Conservation (phyloP, 2,329 filamentous ascomycete genomes). For the Neonectria faginata region DNA sequence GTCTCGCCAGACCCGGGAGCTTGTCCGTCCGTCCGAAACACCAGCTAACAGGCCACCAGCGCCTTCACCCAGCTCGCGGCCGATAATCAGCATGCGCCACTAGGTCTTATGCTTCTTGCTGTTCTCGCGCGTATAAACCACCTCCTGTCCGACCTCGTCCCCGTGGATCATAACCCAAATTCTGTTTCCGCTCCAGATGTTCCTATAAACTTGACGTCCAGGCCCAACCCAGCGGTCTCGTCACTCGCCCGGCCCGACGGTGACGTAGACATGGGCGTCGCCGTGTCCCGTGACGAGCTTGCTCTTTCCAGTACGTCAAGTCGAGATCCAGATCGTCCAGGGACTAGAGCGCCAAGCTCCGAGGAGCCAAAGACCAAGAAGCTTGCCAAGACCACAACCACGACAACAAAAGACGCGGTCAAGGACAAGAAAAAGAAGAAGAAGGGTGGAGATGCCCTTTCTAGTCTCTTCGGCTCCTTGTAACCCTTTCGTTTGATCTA, state of each 20-base stretch:
- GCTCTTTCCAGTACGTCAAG: conserved; percentile 21
- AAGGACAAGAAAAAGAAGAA: conserved; percentile 62
- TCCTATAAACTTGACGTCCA: not conserved
- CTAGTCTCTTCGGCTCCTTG: conserved; percentile 76
- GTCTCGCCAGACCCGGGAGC: conserved; percentile 19
- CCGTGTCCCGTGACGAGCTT: conserved; percentile 45
- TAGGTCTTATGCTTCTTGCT: conserved; percentile 77
- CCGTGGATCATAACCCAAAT: conserved; percentile 25
- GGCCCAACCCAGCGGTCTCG: not conserved
- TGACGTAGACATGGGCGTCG: conserved; percentile 45
- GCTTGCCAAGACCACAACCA: conserved; percentile 13
- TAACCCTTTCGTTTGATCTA: conserved; percentile 9
- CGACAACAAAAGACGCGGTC: conserved; percentile 20
- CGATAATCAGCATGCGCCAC: conserved; percentile 77
- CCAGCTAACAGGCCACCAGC: conserved; percentile 47
- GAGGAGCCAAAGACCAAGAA: conserved; percentile 13
- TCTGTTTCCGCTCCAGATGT: not conserved
- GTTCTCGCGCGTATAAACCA: conserved; percentile 69
- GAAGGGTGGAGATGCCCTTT: conserved; percentile 73
- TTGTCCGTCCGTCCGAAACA: not conserved
- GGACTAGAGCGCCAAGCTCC: not conserved
- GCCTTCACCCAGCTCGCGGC: conserved; percentile 77
- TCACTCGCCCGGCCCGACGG: not conserved
- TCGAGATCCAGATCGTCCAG: not conserved
- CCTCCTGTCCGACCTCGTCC: conserved; percentile 54